Percentiles rank a stretch among this genome's conserved stretches.
Evolutionary conservation across 139 green algal genomes (phyloP).

Genomic region (Nannochloris sp.): DNA sequence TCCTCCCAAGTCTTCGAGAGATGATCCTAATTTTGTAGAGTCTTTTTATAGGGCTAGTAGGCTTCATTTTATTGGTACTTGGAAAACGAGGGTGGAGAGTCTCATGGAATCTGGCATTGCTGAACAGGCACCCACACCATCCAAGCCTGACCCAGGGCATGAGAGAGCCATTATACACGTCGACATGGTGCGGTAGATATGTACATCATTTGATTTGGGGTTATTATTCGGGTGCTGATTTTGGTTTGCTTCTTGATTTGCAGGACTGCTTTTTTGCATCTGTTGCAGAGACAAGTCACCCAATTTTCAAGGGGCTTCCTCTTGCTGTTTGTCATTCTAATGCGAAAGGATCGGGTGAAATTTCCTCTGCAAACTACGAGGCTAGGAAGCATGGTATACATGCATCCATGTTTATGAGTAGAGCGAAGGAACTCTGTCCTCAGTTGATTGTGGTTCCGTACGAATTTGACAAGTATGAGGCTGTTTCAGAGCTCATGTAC

Average conservation of each 20-base stretch:
- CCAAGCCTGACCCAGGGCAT: background rate
- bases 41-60: conserved; percentile 60
- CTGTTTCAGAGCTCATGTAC: conserved; percentile 78
- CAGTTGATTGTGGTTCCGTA: conserved; percentile 87
- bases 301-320: conserved; percentile 52
- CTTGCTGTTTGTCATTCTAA: conserved; percentile 57
- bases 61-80: conserved; percentile 80
- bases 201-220: background rate
- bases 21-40: conserved; percentile 73
- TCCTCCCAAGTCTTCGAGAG: conserved; percentile 37
- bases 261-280: conserved; percentile 94
- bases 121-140: conserved; percentile 9
- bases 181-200: conserved; percentile 57
- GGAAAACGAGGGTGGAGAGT: conserved; percentile 65
- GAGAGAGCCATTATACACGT: conserved; percentile 73
- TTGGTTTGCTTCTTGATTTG: conserved; percentile 5
- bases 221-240: background rate
- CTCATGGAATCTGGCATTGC: conserved; percentile 38
- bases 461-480: conserved; percentile 85
- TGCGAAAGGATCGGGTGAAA: conserved; percentile 64
- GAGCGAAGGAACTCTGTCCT: conserved; percentile 81
- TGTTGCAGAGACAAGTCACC: conserved; percentile 42
- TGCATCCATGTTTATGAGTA: conserved; percentile 77
- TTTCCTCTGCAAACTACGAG: conserved; percentile 87
- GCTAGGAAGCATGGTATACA: conserved; percentile 53